Conservation (phyloP, 1,284 basidiomycete species). For the Puccinia sorghi region DNA sequence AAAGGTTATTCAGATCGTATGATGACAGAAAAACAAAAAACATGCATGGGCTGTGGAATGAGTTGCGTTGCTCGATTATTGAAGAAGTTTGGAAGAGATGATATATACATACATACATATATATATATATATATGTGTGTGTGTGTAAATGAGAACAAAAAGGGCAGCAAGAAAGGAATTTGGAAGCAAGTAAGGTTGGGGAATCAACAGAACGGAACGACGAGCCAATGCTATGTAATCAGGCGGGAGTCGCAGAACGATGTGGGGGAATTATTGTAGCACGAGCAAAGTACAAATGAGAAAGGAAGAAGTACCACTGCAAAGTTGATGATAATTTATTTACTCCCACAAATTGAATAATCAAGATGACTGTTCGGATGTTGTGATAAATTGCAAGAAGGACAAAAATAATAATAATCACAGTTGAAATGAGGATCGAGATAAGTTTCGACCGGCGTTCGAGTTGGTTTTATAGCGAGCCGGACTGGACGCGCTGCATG, state of each 20-base stretch:
- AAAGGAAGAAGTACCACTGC: neutral
- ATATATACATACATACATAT: no score
- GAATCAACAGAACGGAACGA: slow-evolving; percentile 6
- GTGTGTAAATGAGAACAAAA: neutral
- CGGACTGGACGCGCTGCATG: slow-evolving; percentile 43
- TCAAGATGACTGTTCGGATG: slow-evolving; percentile 1
- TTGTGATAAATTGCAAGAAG: slow-evolving; percentile 3
- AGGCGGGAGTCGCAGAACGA: neutral
- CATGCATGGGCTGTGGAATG: no score
- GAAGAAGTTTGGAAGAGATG: no score
- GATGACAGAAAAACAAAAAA: no score
- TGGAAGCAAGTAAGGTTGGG: neutral
- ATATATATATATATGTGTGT: neutral
- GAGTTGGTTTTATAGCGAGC: slow-evolving; percentile 15
- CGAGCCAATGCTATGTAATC: neutral
- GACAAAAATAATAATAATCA: neutral
- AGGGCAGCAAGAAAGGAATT: neutral
- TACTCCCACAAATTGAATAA: slow-evolving; percentile 7
- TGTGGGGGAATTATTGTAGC: neutral
- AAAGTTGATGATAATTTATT: slow-evolving; percentile 11
- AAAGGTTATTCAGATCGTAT: no score
- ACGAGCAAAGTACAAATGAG: neutral
- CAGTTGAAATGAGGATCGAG: neutral
- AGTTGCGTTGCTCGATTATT: no score
- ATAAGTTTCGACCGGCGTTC: neutral